phyloP scores from a whole-genome alignment of 1,284 basidiomycete genomes.

The Mycosarcoma mackinlayi region DNA sequence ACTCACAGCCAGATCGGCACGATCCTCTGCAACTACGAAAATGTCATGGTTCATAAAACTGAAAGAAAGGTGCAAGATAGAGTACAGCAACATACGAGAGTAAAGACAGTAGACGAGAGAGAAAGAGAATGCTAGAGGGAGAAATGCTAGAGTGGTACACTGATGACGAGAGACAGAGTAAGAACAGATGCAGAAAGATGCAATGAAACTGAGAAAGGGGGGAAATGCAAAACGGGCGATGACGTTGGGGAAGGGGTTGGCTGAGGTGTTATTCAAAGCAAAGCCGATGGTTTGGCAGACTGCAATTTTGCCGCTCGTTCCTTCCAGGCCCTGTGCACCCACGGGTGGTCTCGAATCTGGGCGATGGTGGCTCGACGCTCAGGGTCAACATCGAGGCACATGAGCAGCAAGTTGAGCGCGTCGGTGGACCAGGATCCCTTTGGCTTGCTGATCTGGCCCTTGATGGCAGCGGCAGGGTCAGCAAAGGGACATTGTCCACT shows the following conservation, averaged over 20 bases:
- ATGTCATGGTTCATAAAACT: too few species aligned
- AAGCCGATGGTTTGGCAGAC: background rate
- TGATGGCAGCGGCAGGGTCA: conserved; percentile 76
- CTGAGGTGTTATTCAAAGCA: conserved; percentile 1
- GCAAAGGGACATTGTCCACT: conserved; percentile 87
- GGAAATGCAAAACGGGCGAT: conserved; percentile 4
- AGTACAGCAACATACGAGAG: conserved; percentile 13
- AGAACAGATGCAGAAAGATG: conserved; percentile 17
- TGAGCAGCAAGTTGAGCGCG: conserved; percentile 75
- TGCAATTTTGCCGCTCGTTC: conserved; percentile 42
- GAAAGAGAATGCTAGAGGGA: background rate
- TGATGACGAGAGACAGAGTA: too few species aligned
- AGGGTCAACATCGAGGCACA: conserved; percentile 81
- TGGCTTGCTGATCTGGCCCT: conserved; percentile 69
- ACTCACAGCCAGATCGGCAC: background rate
- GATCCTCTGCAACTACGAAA: too few species aligned
- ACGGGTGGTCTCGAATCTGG: conserved; percentile 80
- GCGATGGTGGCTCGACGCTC: conserved; percentile 76
- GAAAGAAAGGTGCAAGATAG: background rate
- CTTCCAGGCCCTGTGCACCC: conserved; percentile 72
- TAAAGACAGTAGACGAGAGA: conserved; percentile 10
- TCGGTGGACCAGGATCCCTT: conserved; percentile 59
- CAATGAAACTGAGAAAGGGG: background rate
- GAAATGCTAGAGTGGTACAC: background rate
- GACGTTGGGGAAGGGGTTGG: too few species aligned